A percentile compares a stretch with the other conserved stretches of the same genome.
phyloP scores from a whole-genome alignment of 805 yeast genomes.

The Starmerella geochares region DNA sequence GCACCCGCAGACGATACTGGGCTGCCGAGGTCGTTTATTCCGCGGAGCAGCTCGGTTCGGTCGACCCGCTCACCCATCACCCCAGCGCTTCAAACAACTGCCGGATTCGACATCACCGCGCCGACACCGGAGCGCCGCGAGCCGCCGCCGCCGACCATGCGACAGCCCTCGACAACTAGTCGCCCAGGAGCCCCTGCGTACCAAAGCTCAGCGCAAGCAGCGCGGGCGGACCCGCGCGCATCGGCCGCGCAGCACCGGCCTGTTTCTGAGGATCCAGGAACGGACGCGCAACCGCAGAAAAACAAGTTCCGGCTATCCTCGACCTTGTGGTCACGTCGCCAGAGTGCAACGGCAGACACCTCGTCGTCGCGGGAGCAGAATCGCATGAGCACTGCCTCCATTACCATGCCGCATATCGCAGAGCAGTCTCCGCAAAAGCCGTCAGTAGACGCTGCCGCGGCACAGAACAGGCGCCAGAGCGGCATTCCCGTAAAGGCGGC shows the following conservation, averaged over 20 bases:
- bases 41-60: conserved; percentile 3
- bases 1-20: not conserved
- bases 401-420: conserved; percentile 1
- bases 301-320: conserved; percentile 12
- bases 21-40: not conserved
- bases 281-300: not conserved
- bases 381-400: conserved; percentile 1
- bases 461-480: conserved; percentile 14
- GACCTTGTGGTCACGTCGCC: conserved; percentile 6
- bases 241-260: not conserved
- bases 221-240: not conserved
- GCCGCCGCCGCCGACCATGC: conserved; percentile 10
- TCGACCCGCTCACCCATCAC: not conserved
- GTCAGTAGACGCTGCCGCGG: conserved; percentile 2
- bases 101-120: conserved; percentile 2
- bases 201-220: not conserved
- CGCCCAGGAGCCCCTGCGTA: not conserved
- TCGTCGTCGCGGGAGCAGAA: conserved; percentile 3
- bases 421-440: conserved; percentile 4
- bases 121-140: conserved; percentile 11
- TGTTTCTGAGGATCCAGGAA: not conserved
- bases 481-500: conserved; percentile 19
- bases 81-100: not conserved
- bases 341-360: not conserved
- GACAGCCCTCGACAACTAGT: conserved; percentile 1